Conservation (phyloP, 805 yeast species). For the Cyberlindnera meyerae region DNA sequence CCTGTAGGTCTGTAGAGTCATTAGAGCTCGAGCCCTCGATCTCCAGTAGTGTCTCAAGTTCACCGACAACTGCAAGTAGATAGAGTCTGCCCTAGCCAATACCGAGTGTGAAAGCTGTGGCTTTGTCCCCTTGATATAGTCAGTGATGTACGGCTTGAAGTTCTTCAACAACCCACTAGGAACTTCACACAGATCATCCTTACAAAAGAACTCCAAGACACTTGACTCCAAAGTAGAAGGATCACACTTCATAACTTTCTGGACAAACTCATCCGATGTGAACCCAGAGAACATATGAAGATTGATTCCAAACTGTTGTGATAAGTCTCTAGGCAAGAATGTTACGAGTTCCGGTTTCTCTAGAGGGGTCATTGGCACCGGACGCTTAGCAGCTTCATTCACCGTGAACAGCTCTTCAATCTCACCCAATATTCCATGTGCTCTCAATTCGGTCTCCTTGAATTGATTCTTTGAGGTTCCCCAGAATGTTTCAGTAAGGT, state of each 20-base stretch:
- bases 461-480: slow-evolving; percentile 50
- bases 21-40: slow-evolving; percentile 80
- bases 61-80: slow-evolving; percentile 76
- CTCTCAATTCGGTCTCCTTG: slow-evolving; percentile 57
- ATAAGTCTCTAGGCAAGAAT: slow-evolving; percentile 74
- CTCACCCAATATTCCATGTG: slow-evolving; percentile 76
- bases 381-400: slow-evolving; percentile 47
- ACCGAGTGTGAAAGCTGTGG: slow-evolving; percentile 70
- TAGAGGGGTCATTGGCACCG: slow-evolving; percentile 12
- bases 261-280: slow-evolving; percentile 61
- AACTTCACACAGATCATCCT: slow-evolving; percentile 70
- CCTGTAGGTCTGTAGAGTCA: slow-evolving; percentile 63
- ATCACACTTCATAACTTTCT: slow-evolving; percentile 73
- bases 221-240: slow-evolving; percentile 61
- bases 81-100: slow-evolving; percentile 80
- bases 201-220: slow-evolving; percentile 79
- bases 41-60: slow-evolving; percentile 89
- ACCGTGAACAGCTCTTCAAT: slow-evolving; percentile 88
- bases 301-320: slow-evolving; percentile 94
- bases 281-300: slow-evolving; percentile 67
- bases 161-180: slow-evolving; percentile 66
- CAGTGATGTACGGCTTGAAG: slow-evolving; percentile 75
- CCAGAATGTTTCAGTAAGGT: slow-evolving; percentile 84
- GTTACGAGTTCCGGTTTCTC: slow-evolving; percentile 39
- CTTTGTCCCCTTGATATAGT: slow-evolving; percentile 40